phyloP scores from a whole-genome alignment of 306 rosid genomes.

The Coriaria nepalensis region DNA sequence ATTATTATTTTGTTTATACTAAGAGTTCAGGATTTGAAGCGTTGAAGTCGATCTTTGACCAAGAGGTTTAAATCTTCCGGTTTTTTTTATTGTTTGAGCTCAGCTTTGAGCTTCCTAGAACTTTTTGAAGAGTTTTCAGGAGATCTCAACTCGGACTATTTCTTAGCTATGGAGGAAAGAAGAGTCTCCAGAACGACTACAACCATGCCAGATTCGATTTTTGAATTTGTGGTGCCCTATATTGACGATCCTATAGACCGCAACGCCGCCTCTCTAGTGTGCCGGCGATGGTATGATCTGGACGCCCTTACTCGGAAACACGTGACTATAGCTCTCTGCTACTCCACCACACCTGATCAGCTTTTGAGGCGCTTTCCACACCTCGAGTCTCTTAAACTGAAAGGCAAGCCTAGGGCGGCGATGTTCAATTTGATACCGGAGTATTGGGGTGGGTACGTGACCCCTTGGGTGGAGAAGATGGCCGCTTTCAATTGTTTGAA shows the following conservation, averaged over 20 bases:
- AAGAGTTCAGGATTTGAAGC: no score
- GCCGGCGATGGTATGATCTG: conserved; percentile 76
- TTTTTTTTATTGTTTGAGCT: background rate
- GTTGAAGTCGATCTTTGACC: conserved; percentile 3
- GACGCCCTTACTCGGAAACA: conserved; percentile 89
- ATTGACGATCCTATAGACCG: conserved; percentile 68
- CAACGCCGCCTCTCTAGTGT: conserved; percentile 69
- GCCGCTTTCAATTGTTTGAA: conserved; percentile 49
- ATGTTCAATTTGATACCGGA: conserved; percentile 93
- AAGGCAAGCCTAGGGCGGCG: conserved; percentile 93
- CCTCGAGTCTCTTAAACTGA: conserved; percentile 64
- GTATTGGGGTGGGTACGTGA: conserved; percentile 90
- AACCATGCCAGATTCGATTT: conserved; percentile 43
- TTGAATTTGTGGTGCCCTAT: conserved; percentile 67
- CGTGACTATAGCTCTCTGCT: conserved; percentile 85
- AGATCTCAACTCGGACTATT: background rate
- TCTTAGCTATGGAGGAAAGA: conserved; percentile 25
- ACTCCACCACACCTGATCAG: conserved; percentile 67
- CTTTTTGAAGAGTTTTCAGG: background rate
- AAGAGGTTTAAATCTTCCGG: conserved; percentile 2
- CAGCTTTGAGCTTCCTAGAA: background rate
- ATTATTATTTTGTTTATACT: no score
- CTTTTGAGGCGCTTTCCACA: conserved; percentile 54
- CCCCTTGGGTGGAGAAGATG: conserved; percentile 76
- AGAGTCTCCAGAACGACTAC: conserved; percentile 4